These are phyloP conservation scores for Penicillium sp. DNA, from an alignment of 2,329 filamentous ascomycete genomes.

Conservation along the genomic window DNA sequence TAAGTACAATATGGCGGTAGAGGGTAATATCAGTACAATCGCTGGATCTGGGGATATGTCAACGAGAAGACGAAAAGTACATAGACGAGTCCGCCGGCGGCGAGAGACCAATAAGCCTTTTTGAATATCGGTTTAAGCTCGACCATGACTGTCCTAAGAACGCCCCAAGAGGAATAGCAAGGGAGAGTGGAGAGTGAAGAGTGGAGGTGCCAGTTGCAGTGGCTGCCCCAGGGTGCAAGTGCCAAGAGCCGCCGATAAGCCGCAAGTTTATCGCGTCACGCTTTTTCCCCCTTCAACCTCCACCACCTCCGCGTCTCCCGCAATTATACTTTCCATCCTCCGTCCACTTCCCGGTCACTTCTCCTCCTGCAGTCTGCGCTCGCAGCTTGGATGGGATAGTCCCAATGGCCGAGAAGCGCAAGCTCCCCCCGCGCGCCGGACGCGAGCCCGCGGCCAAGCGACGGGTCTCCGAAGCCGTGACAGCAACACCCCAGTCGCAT, in stretches of 20 bases:
- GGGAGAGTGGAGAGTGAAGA: not conserved
- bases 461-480: constrained; percentile 45
- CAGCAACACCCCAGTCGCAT: constrained; percentile 35
- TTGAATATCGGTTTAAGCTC: constrained; percentile 52
- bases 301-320: constrained; percentile 10
- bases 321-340: constrained; percentile 12
- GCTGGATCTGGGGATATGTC: constrained; percentile 73
- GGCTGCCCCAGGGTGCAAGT: not conserved
- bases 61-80: constrained; percentile 67
- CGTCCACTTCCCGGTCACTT: not conserved
- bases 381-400: not conserved
- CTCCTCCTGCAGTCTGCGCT: not conserved
- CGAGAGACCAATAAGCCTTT: constrained; percentile 61
- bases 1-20: not conserved
- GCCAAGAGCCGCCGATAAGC: constrained; percentile 15
- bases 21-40: constrained; percentile 65
- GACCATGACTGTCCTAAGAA: constrained; percentile 30
- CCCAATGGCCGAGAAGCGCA: constrained; percentile 49
- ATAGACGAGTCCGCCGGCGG: constrained; percentile 67
- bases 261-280: constrained; percentile 23
- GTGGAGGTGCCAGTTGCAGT: not conserved
- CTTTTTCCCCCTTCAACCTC: constrained; percentile 25
- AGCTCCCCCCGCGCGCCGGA: constrained; percentile 47
- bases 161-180: not conserved
- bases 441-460: constrained; percentile 49